Base-by-base conservation (phyloP, 2,329 filamentous ascomycete genomes). In the Monilinia fructicola region DNA sequence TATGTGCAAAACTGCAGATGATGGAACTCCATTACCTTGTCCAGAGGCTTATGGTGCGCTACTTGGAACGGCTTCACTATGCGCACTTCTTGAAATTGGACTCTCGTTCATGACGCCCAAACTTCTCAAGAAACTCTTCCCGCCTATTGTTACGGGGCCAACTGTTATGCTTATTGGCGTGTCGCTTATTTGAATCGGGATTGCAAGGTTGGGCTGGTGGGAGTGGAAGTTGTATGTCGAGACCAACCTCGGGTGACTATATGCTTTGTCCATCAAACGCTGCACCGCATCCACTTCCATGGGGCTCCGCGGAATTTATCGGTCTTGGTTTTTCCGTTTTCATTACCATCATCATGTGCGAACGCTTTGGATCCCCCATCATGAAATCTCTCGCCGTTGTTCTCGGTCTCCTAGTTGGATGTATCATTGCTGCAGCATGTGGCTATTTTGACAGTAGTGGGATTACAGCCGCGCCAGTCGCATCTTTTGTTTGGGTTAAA, bases 311-410 rank as follows among this genome's bases (percentile, higher is more conserved):
- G 1, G 89, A 95, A 77, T 92, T 90, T 71, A 85, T 95, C 6
- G 91, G 88, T 65, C 84, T 95, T 2, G 91, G 91, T 0, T 93
- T 95, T 79, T 87, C 87, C 54, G 91, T 93, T 46, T 94, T 94
- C 74, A 72, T 90, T 54, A 90, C 89, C 38, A 94, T 95, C 74
- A 88, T 95, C 68, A 75, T 94, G 16, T 91, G 90, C 75, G 91
- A 95, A 77, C 85, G 90, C 14, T 93, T 93, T 72, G 92, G 92
- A 1, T 85, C 90, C 0, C 91, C 92, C 0, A 90, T 95, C 71
- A 93, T 95, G 90, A 93, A 93, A 76, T 26, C 73, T 62, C 67
- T 70, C 67, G 68, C 67, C 56, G 67, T 67, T n/a, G 38, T 66
- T 26, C n/a, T 67, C 7, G 55, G 62, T 21, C 66, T 62, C 28